Conservation (phyloP, 1,284 basidiomycete species). For the Marasmius fiardii region DNA sequence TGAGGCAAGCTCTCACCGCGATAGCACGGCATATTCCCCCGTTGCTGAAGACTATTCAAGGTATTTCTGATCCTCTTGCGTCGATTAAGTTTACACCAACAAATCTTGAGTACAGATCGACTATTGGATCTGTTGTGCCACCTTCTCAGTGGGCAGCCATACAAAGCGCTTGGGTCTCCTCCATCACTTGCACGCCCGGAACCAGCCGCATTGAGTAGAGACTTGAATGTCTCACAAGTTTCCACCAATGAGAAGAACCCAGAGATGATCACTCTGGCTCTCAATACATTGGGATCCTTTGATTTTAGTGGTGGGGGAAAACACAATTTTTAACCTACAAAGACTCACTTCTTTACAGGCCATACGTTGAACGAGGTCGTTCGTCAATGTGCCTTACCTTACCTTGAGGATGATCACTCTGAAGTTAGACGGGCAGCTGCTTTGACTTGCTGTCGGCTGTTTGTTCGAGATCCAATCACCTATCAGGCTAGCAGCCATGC, state of each 20-base stretch:
- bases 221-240: constrained; percentile 59
- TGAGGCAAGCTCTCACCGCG: constrained; percentile 83
- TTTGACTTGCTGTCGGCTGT: constrained; percentile 87
- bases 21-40: constrained; percentile 92
- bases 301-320: constrained; percentile 80
- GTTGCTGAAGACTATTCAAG: constrained; percentile 90
- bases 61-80: constrained; percentile 33
- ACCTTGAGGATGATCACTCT: constrained; percentile 89
- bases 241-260: constrained; percentile 55
- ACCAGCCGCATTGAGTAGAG: constrained; percentile 46
- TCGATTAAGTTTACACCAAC: constrained; percentile 3
- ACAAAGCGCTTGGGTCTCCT: constrained; percentile 84
- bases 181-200: constrained; percentile 53
- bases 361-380: constrained; percentile 98
- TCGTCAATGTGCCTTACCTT: constrained; percentile 88
- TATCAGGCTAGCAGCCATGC: constrained; percentile 96
- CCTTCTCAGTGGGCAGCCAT: constrained; percentile 80
- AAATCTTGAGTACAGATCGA: constrained; percentile 53
- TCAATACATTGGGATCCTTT: constrained; percentile 88
- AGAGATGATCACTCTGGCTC: constrained; percentile 82
- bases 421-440: constrained; percentile 93
- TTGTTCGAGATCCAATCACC: constrained; percentile 95
- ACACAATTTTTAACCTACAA: not conserved
- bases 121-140: constrained; percentile 81
- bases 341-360: constrained; percentile 42